A percentile compares a stretch with the other conserved stretches of the same genome.
Conservation (phyloP, 2,329 filamentous ascomycete species). For the Talaromyces marneffei region DNA sequence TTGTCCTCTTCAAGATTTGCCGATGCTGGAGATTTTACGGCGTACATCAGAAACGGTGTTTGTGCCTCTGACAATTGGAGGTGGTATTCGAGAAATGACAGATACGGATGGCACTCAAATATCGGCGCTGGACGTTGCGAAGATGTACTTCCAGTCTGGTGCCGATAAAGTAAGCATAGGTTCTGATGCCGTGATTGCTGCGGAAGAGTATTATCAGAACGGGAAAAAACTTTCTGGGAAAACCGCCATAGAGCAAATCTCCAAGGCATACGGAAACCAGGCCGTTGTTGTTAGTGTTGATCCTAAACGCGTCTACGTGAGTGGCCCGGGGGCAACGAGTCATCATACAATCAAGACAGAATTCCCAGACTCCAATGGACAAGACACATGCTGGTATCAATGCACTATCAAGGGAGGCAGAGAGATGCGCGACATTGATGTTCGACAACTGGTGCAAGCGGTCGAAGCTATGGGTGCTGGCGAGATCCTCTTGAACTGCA, state of each 20-base stretch:
- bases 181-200: slow-evolving; percentile 86
- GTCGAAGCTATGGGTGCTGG: slow-evolving; percentile 95
- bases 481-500: slow-evolving; percentile 94
- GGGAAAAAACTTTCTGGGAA: slow-evolving; percentile 66
- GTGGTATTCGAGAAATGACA: slow-evolving; percentile 86
- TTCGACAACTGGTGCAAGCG: slow-evolving; percentile 77
- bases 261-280: slow-evolving; percentile 87
- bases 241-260: slow-evolving; percentile 94
- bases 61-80: slow-evolving; percentile 90
- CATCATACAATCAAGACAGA: slow-evolving; percentile 70
- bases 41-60: slow-evolving; percentile 86
- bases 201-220: slow-evolving; percentile 77
- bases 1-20: slow-evolving; percentile 82
- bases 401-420: slow-evolving; percentile 95
- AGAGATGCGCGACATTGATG: slow-evolving; percentile 89
- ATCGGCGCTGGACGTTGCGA: slow-evolving; percentile 87
- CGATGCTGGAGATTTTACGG: slow-evolving; percentile 91
- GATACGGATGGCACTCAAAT: slow-evolving; percentile 82
- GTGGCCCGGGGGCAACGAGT: slow-evolving; percentile 59
- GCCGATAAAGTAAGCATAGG: slow-evolving; percentile 98
- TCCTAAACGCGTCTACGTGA: slow-evolving; percentile 82
- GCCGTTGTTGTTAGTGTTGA: slow-evolving; percentile 95
- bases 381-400: slow-evolving; percentile 89
- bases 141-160: slow-evolving; percentile 93
- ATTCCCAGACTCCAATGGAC: slow-evolving; percentile 66